Percentiles rank a stretch among this genome's conserved stretches.
Evolutionary conservation across 257 asterid species (phyloP).

Genomic region (Ehretia macrophylla): DNA sequence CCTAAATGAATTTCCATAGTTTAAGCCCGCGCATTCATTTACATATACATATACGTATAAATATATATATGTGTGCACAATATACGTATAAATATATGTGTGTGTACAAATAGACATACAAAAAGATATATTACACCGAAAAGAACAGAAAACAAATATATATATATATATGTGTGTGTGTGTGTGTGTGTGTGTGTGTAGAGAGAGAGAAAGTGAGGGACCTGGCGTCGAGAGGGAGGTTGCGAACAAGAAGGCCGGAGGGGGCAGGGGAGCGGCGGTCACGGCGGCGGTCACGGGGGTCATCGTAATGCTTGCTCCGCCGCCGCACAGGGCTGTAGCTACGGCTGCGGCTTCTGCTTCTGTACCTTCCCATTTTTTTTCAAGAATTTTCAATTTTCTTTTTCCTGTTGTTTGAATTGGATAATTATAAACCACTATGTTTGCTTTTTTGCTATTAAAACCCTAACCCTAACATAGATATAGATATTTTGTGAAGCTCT

Average conservation of each 20-base stretch:
- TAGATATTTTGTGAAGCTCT: too few relatives aligned
- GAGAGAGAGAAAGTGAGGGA: conserved; percentile 3
- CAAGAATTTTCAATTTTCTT: not conserved
- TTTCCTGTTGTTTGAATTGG: too few relatives aligned
- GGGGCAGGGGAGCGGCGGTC: conserved; percentile 80
- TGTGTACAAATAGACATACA: too few relatives aligned
- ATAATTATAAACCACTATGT: too few relatives aligned
- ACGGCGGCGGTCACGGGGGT: conserved; percentile 63
- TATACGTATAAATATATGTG: too few relatives aligned
- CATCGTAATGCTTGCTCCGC: conserved; percentile 57
- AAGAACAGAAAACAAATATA: too few relatives aligned
- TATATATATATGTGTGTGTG: too few relatives aligned
- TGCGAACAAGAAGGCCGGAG: conserved; percentile 91
- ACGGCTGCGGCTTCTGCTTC: conserved; percentile 55
- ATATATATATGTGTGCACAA: too few relatives aligned
- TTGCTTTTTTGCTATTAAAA: not conserved
- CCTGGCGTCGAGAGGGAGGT: conserved; percentile 83
- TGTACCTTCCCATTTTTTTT: conserved; percentile 46
- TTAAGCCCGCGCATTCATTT: too few relatives aligned
- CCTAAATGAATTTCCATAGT: too few relatives aligned
- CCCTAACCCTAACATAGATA: conserved; percentile 11
- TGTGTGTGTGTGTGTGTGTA: not conserved
- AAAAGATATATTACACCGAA: too few relatives aligned
- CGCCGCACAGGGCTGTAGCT: conserved; percentile 63
- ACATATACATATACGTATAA: too few relatives aligned